These are phyloP conservation scores for Fusarium guadeloupense DNA, from an alignment of 2,329 filamentous ascomycete genomes.

Conservation along the genomic window DNA sequence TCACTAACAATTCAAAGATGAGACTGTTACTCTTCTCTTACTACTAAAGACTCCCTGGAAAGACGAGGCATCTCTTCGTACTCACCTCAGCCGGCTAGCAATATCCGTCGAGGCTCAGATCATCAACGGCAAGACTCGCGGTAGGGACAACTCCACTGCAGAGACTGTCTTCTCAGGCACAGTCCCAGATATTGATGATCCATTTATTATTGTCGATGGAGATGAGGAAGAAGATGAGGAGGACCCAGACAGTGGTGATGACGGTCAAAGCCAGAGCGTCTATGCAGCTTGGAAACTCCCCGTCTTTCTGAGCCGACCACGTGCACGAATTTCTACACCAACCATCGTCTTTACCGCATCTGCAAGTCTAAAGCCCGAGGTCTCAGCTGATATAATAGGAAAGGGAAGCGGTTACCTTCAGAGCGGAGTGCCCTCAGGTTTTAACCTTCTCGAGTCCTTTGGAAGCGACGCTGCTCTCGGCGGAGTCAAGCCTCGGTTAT, in stretches of 20 bases:
- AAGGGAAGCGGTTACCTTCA: conserved; percentile 70
- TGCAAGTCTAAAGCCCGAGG: conserved; percentile 66
- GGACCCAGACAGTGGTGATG: conserved; percentile 45
- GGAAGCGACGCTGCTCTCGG: conserved; percentile 69
- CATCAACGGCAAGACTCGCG: conserved; percentile 63
- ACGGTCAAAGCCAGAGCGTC: conserved; percentile 49
- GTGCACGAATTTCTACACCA: conserved; percentile 72
- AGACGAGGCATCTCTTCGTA: conserved; percentile 64
- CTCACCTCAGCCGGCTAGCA: conserved; percentile 69
- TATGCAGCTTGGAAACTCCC: conserved; percentile 69
- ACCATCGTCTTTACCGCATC: conserved; percentile 71
- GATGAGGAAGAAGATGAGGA: conserved; percentile 46
- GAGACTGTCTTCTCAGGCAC: conserved; percentile 69
- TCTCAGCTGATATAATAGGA: conserved; percentile 39
- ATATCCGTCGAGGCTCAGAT: conserved; percentile 74
- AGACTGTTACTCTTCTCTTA: conserved; percentile 74
- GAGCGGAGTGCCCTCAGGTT: conserved; percentile 72
- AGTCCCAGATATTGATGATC: conserved; percentile 60
- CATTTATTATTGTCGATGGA: conserved; percentile 60
- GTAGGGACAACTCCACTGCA: conserved; percentile 57
- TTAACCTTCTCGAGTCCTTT: conserved; percentile 82
- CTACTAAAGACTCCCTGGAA: conserved; percentile 71
- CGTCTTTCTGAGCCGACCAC: conserved; percentile 66
- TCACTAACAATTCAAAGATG: conserved; percentile 64
- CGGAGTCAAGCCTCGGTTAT: conserved; percentile 72